Conservation (phyloP, 2,329 filamentous ascomycete species). For the Didymella pinodella region DNA sequence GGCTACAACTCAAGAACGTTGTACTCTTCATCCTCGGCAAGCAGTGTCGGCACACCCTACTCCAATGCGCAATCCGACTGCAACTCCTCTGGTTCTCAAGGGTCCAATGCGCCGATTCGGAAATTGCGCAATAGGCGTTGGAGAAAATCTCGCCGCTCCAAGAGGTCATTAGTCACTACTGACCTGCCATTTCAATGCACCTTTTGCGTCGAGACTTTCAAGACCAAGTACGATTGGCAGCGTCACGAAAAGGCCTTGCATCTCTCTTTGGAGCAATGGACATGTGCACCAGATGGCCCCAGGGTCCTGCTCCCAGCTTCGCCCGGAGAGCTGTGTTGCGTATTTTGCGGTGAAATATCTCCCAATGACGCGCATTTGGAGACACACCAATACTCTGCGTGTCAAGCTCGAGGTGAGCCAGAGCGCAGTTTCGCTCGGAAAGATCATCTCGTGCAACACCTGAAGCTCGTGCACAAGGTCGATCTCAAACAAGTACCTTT, state of each 20-base stretch:
- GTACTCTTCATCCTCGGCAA: background rate
- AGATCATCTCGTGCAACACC: constrained; percentile 38
- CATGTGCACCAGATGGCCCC: background rate
- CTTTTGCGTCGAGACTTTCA: constrained; percentile 42
- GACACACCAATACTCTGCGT: constrained; percentile 30
- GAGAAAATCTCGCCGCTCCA: background rate
- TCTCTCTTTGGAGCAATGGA: constrained; percentile 39
- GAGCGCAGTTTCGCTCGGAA: constrained; percentile 38
- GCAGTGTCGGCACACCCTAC: background rate
- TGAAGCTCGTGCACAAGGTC: constrained; percentile 32
- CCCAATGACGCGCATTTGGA: constrained; percentile 8
- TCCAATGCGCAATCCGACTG: constrained; percentile 5
- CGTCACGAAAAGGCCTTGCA: constrained; percentile 42
- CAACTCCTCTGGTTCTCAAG: constrained; percentile 5
- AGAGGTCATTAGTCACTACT: background rate
- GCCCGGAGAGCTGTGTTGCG: background rate
- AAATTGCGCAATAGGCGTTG: constrained; percentile 8
- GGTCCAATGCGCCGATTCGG: background rate
- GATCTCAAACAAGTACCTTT: constrained; percentile 43
- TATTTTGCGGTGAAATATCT: background rate
- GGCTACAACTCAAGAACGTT: background rate
- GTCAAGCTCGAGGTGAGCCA: constrained; percentile 24
- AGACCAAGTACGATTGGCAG: constrained; percentile 42
- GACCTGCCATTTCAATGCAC: constrained; percentile 35
- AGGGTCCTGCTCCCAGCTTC: too few species aligned